Evolutionary conservation across 169 alveolate genomes (phyloP), one percentile per base, ranked within the genome.

Genomic region (Plasmodium gaboni): DNA sequence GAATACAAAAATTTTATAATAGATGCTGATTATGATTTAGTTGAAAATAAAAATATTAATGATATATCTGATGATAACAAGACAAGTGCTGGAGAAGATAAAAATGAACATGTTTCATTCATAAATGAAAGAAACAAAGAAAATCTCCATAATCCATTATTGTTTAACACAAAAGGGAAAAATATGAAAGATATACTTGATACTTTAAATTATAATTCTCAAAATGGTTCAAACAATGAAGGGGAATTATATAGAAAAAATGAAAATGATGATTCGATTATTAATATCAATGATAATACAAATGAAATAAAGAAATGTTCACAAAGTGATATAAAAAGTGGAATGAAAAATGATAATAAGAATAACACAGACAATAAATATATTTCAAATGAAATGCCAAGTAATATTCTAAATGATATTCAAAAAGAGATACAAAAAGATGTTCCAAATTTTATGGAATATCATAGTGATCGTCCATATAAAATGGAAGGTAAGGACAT

Each of bases 151-250:
- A 63, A 68, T 70, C 15, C 13, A n/a, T 17, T 67, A 74, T 74
- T 65, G 67, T 53, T 67, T 67, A 68, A 70, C 69, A 65, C 55
- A 67, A 57, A 80, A 4, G 83, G 50, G 2, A 51, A 76, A 38
- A 19, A 50, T 48, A 28, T 4, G 24, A 24, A 48, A 26, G 28
- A 48, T 15, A 69, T 50, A 1, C 22, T 32, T 57, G 73, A 68
- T 55, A n/a, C 26, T 80, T 80, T 80, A 80, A 80, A 70, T 80
- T 48, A 32, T 70, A 60, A 63, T 63, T 46, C n/a, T 46, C 67
- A 67, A 80, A 61, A 19, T 22, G 57, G n/a, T n/a, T 60, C 60
- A 80, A 19, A 80, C 19, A 53, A 46, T 67, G 13, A 68, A 55
- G 68, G 42, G 13, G 12, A 46, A 1, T 26, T 28, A 2, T 53